phyloP scores from a whole-genome alignment of 805 yeast species.

The Jamesozyma rosinii region DNA sequence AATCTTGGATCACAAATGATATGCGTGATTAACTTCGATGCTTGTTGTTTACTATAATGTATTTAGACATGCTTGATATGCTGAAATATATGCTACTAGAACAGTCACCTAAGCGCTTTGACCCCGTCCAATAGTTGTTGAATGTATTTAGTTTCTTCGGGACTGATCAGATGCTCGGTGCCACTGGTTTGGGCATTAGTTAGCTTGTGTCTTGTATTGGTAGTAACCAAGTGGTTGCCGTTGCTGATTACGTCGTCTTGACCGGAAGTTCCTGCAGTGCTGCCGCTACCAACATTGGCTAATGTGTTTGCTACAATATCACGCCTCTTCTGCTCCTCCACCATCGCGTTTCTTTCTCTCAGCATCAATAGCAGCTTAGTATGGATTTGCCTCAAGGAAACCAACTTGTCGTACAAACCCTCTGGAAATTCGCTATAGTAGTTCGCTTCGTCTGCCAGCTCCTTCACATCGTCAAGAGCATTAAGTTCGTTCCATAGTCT shows the following conservation, averaged over 20 bases:
- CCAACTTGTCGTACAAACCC: constrained; percentile 31
- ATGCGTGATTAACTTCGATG: too few species aligned
- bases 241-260: constrained; percentile 1
- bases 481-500: constrained; percentile 74
- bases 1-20: too few species aligned
- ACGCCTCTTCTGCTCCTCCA: constrained; percentile 13
- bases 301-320: constrained; percentile 5
- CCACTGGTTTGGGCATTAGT: background rate
- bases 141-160: constrained; percentile 10
- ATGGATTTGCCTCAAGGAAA: constrained; percentile 52
- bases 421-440: constrained; percentile 39
- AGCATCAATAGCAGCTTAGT: constrained; percentile 32
- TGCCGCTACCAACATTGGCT: background rate
- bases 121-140: constrained; percentile 7
- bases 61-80: too few species aligned
- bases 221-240: background rate
- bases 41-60: too few species aligned
- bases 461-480: constrained; percentile 67
- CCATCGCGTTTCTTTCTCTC: constrained; percentile 25
- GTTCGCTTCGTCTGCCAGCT: constrained; percentile 42
- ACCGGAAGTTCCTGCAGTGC: background rate
- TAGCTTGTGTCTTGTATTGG: background rate
- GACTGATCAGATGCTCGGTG: constrained; percentile 2
- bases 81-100: too few species aligned
- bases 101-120: constrained; percentile 1